Evolutionary conservation across 1,284 basidiomycete species (phyloP), one percentile per base, ranked within the genome.

Genomic region (Puccinia polysora): DNA sequence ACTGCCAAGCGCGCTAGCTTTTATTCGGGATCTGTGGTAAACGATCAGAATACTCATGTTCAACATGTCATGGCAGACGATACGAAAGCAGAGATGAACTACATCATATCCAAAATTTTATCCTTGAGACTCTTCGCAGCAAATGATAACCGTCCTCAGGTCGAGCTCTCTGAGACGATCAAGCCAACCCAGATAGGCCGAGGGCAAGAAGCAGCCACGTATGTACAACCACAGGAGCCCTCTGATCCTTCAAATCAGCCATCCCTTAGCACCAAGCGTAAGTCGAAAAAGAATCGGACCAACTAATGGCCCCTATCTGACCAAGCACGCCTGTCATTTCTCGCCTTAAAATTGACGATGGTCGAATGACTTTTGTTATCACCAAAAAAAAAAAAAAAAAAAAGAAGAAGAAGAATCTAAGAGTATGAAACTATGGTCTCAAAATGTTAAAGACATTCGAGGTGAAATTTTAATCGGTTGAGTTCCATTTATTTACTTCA

Each of bases 391-490:
- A n/a, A n/a, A n/a, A n/a, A n/a, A n/a, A n/a, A n/a, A n/a, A n/a
- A n/a, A n/a, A n/a, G n/a, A n/a, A n/a, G n/a, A n/a, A n/a, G n/a
- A n/a, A n/a, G 43, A 32, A 38, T 43, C 15, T 47, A 38, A 65
- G 36, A 67, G 10, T n/a, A 82, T 82, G 3, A 83, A 83, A 58
- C 86, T 87, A 86, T 95, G 91, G 91, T 90, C 88, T 80, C 81
- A 83, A 43, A 91, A 83, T 77, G 87, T 95, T 69, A 88, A 87
- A 79, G 91, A 94, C 75, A 85, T 93, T 38, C 84, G 85, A 36
- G 91, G 90, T 65, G 90, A 93, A 69, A 84, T 95, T 14, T 84
- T 95, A 28, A 93, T 91, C 76, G 89, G 81, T 82, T 23, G 18
- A 34, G 40, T 25, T 12, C n/a, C n/a, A 10, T 34, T 25, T 23